Evolutionary conservation across 805 yeast species (phyloP).

Genomic region (Starmerella davenportii): DNA sequence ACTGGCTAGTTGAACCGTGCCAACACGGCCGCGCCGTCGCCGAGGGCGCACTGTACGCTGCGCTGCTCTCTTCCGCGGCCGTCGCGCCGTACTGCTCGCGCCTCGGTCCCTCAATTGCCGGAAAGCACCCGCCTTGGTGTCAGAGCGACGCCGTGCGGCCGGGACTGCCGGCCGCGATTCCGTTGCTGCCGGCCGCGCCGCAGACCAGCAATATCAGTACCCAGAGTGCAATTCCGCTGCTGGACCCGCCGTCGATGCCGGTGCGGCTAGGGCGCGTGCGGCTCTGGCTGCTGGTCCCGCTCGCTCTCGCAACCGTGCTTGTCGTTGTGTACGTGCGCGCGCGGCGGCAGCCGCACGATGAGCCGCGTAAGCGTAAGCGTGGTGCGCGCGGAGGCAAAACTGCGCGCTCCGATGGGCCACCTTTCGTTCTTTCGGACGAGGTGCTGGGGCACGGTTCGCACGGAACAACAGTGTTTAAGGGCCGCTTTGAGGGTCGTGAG

Average conservation of each 20-base stretch:
- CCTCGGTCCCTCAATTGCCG: slow-evolving; percentile 8
- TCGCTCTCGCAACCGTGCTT: neutral
- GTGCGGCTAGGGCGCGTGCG: neutral
- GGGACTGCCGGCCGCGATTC: neutral
- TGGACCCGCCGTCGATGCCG: slow-evolving; percentile 5
- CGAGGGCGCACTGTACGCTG: slow-evolving; percentile 50
- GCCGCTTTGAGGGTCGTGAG: slow-evolving; percentile 77
- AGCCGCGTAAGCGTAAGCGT: slow-evolving; percentile 41
- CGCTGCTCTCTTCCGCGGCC: slow-evolving; percentile 54
- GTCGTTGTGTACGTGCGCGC: neutral
- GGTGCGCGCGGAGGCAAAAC: slow-evolving; percentile 62
- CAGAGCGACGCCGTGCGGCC: slow-evolving; percentile 2
- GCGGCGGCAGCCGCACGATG: neutral
- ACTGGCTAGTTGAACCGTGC: slow-evolving; percentile 50
- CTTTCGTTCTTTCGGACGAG: slow-evolving; percentile 37
- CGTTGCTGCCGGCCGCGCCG: neutral
- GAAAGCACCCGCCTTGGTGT: slow-evolving; percentile 20
- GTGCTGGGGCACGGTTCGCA: slow-evolving; percentile 92
- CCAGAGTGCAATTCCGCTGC: slow-evolving; percentile 3
- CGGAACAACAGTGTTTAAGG: slow-evolving; percentile 87
- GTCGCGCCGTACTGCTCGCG: slow-evolving; percentile 14
- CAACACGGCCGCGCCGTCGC: slow-evolving; percentile 24
- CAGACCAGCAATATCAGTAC: slow-evolving; percentile 4
- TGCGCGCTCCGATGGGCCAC: slow-evolving; percentile 2
- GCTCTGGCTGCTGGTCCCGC: neutral